These are phyloP conservation scores for Aurifilum marmelostoma DNA, from an alignment of 2,329 filamentous ascomycete genomes.

Conservation along the genomic window DNA sequence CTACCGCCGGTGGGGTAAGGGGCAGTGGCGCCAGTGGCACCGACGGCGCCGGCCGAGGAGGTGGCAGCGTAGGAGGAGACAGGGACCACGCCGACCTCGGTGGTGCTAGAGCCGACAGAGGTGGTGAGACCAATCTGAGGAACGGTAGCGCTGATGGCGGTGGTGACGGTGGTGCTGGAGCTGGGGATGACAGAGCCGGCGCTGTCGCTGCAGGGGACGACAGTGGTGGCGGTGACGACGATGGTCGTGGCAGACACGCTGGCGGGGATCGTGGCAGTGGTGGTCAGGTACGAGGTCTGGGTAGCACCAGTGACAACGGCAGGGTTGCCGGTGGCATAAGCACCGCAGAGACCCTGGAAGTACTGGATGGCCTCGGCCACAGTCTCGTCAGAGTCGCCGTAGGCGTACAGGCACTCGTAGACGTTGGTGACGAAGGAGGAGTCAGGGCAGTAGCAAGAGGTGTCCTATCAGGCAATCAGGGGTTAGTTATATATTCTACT, in stretches of 20 bases:
- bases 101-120: conserved; percentile 33
- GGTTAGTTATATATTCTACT: neutral
- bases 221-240: conserved; percentile 52
- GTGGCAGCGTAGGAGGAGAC: conserved; percentile 41
- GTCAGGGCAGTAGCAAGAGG: conserved; percentile 84
- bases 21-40: conserved; percentile 32
- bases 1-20: conserved; percentile 33
- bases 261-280: conserved; percentile 48
- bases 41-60: conserved; percentile 31
- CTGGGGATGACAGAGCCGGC: conserved; percentile 51
- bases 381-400: conserved; percentile 68
- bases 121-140: conserved; percentile 57
- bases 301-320: conserved; percentile 76
- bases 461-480: conserved; percentile 43
- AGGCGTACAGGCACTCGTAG: conserved; percentile 78
- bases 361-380: conserved; percentile 75
- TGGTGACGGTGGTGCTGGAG: conserved; percentile 55
- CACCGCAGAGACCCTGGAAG: conserved; percentile 89
- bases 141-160: conserved; percentile 47
- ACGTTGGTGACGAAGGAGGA: conserved; percentile 75
- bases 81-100: conserved; percentile 46
- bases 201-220: conserved; percentile 53
- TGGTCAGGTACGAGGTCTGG: conserved; percentile 63
- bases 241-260: conserved; percentile 50
- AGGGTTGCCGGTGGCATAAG: conserved; percentile 76